Conservation (phyloP, 345 rosid species). For the Adansonia digitata region DNA sequence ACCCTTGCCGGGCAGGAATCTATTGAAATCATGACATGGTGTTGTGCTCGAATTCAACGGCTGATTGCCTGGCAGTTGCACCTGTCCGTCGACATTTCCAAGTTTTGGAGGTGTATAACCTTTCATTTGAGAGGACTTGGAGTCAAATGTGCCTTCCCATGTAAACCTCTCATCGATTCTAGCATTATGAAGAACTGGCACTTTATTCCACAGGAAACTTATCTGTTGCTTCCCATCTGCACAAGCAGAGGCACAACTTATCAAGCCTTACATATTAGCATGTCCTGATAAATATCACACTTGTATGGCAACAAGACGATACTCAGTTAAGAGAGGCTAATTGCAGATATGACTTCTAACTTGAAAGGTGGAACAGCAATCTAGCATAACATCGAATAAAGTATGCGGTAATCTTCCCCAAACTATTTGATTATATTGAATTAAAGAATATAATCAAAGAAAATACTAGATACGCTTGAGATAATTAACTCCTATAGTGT, state of each 20-base stretch:
- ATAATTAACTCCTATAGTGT: background rate
- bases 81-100: constrained; percentile 38
- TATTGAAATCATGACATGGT: constrained; percentile 29
- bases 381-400: no score
- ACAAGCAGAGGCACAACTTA: constrained; percentile 21
- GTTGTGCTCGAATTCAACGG: constrained; percentile 23
- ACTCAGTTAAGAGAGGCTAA: no score
- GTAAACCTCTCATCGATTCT: constrained; percentile 33
- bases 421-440: background rate
- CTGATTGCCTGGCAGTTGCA: constrained; percentile 30
- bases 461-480: background rate
- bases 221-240: constrained; percentile 69
- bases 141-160: constrained; percentile 41
- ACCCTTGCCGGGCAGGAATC: constrained; percentile 34
- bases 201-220: constrained; percentile 47
- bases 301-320: no score
- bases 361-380: no score
- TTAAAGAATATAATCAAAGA: background rate
- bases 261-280: constrained; percentile 7
- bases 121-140: constrained; percentile 46
- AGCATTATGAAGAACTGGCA: constrained; percentile 34
- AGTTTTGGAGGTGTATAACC: constrained; percentile 37
- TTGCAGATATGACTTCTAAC: no score
- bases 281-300: no score
- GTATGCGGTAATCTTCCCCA: no score